Evolutionary conservation across 2,329 filamentous ascomycete genomes (phyloP).

Genomic region (Aspergillus quadrilineatus): DNA sequence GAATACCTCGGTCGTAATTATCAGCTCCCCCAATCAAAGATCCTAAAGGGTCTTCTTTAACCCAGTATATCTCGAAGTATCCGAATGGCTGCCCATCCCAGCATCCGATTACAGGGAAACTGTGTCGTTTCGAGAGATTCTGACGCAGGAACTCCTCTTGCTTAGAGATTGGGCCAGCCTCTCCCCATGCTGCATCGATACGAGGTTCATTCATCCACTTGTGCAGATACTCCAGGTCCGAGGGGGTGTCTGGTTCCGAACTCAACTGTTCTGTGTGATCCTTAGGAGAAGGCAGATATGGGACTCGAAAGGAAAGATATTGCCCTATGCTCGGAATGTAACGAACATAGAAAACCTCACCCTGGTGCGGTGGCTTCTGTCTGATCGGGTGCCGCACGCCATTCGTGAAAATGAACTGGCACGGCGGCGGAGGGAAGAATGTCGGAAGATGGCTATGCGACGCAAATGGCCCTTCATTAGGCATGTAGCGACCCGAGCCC

Average conservation of each 20-base stretch:
- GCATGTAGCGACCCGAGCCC: conserved; percentile 23
- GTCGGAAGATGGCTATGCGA: conserved; percentile 76
- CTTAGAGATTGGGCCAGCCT: conserved; percentile 54
- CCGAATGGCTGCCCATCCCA: conserved; percentile 96
- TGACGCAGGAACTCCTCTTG: conserved; percentile 68
- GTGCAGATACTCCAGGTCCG: conserved; percentile 69
- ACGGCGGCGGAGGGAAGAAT: conserved; percentile 80
- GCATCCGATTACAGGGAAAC: conserved; percentile 85
- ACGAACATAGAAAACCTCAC: conserved; percentile 86
- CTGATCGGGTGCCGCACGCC: conserved; percentile 80
- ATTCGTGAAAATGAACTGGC: conserved; percentile 77
- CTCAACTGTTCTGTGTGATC: conserved; percentile 24
- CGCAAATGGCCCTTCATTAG: conserved; percentile 30
- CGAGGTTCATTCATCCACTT: conserved; percentile 87
- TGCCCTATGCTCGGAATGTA: conserved; percentile 79
- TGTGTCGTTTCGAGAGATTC: conserved; percentile 67
- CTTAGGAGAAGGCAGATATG: conserved; percentile 58
- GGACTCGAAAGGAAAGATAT: conserved; percentile 85
- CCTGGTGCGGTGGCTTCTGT: conserved; percentile 84
- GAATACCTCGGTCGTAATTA: conserved; percentile 85
- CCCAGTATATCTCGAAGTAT: conserved; percentile 98
- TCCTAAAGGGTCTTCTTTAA: conserved; percentile 83
- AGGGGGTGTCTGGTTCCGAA: conserved; percentile 42
- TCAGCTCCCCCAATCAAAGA: conserved; percentile 64
- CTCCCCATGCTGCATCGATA: conserved; percentile 82